A percentile compares a stretch with the other conserved stretches of the same genome.
Conservation (phyloP, 192 early-diverging fungal genomes). For the Podila clonocystis region DNA sequence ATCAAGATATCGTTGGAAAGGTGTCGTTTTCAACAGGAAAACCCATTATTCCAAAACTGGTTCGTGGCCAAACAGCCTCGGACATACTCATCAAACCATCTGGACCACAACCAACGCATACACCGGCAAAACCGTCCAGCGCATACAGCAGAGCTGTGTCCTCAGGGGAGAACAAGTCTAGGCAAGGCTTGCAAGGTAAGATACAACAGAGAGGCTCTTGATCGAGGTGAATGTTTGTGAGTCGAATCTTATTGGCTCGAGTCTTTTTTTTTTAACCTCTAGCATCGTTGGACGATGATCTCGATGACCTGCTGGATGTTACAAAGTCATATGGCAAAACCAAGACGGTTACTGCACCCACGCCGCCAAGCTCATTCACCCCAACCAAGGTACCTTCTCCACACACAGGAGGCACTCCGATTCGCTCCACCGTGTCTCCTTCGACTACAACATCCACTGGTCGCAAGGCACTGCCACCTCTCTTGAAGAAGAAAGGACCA, state of each 20-base stretch:
- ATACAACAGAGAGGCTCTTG: not conserved
- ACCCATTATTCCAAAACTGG: constrained; percentile 41
- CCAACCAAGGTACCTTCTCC: not conserved
- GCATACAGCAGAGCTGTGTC: constrained; percentile 10
- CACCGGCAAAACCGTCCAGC: not conserved
- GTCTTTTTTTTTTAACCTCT: not conserved
- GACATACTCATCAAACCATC: constrained; percentile 41
- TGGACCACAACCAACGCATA: not conserved
- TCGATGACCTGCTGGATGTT: constrained; percentile 43
- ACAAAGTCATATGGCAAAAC: constrained; percentile 34
- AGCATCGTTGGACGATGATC: constrained; percentile 30
- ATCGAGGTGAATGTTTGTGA: too few species aligned
- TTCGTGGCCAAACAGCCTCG: constrained; percentile 32
- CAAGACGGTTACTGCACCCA: not conserved
- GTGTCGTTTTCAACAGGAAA: constrained; percentile 44
- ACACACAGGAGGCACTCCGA: not conserved
- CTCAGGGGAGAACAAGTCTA: not conserved
- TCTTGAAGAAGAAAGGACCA: constrained; percentile 15
- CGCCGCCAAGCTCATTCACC: not conserved
- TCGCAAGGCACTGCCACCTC: constrained; percentile 14
- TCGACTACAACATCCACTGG: constrained; percentile 10
- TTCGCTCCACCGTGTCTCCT: not conserved
- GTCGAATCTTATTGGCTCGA: not conserved
- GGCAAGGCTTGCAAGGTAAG: constrained; percentile 1
- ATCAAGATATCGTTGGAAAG: constrained; percentile 42